Evolutionary conservation across 164 flowering plant species (phyloP).

Genomic region (Amborella trichopoda): DNA sequence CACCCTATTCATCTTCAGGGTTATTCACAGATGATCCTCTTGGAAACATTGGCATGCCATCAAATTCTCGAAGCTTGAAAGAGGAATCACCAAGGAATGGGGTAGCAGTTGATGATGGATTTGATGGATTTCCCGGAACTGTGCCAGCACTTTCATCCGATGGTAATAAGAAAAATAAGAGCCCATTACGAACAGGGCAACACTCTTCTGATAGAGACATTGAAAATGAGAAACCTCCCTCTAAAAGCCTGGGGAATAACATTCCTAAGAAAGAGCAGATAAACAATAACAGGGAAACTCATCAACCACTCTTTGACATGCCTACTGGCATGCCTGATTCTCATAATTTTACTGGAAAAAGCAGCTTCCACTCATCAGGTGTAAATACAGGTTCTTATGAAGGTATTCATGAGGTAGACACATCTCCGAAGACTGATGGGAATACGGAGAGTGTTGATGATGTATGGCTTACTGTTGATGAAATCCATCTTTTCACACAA

Average conservation of each 20-base stretch:
- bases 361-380: conserved; percentile 29
- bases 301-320: conserved; percentile 35
- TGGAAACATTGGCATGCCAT: conserved; percentile 31
- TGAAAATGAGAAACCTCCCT: conserved; percentile 22
- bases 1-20: conserved; percentile 24
- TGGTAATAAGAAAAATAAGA: conserved; percentile 22
- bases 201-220: conserved; percentile 21
- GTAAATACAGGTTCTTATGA: conserved; percentile 21
- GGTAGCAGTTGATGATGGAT: conserved; percentile 45
- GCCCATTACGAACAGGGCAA: conserved; percentile 24
- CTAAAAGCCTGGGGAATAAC: conserved; percentile 21
- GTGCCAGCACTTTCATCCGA: conserved; percentile 35
- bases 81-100: conserved; percentile 28
- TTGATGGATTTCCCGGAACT: conserved; percentile 33
- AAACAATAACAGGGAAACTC: conserved; percentile 32
- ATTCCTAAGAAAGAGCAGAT: conserved; percentile 26
- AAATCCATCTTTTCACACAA: conserved; percentile 80
- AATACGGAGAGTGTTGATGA: conserved; percentile 38
- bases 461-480: conserved; percentile 84
- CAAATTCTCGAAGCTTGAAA: conserved; percentile 23
- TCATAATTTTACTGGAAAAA: conserved; percentile 20
- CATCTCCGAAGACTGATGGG: conserved; percentile 36
- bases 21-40: conserved; percentile 34
- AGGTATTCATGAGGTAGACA: conserved; percentile 19
- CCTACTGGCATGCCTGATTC: conserved; percentile 35